Conservation (phyloP, 1,139 yeast genomes). For the Zygoascus meyerae region DNA sequence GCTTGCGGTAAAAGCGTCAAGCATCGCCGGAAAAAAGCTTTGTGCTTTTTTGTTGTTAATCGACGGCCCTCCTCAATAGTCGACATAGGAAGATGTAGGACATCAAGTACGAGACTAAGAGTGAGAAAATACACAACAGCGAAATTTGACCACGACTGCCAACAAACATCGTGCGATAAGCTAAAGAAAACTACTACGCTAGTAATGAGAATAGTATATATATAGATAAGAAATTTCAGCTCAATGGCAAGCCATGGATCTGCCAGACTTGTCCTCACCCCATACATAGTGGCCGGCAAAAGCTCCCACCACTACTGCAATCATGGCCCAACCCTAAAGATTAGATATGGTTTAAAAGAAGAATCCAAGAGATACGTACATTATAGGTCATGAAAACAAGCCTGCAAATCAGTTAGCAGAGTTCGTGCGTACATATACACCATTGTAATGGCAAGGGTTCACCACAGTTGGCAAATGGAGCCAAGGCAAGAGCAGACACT, state of each 20-base stretch:
- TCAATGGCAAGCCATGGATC: constrained; percentile 49
- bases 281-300: constrained; percentile 58
- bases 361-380: constrained; percentile 20
- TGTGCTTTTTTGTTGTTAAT: constrained; percentile 14
- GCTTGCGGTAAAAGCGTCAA: constrained; percentile 33
- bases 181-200: no score
- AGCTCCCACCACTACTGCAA: constrained; percentile 67
- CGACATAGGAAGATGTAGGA: no score
- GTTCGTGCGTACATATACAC: no score
- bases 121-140: no score
- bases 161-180: no score
- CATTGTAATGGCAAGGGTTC: no score
- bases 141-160: no score
- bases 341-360: constrained; percentile 1
- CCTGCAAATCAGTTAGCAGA: constrained; percentile 17
- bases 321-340: constrained; percentile 64
- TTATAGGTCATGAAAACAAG: constrained; percentile 78
- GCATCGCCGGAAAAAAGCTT: constrained; percentile 31
- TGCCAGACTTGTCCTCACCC: constrained; percentile 38
- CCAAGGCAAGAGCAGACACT: not conserved
- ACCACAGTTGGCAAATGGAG: no score
- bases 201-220: no score
- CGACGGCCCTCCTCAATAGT: no score
- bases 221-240: not conserved
- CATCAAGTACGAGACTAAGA: no score